These are phyloP conservation scores for Fusarium sororula DNA, from an alignment of 2,329 filamentous ascomycete genomes.

Conservation along the genomic window DNA sequence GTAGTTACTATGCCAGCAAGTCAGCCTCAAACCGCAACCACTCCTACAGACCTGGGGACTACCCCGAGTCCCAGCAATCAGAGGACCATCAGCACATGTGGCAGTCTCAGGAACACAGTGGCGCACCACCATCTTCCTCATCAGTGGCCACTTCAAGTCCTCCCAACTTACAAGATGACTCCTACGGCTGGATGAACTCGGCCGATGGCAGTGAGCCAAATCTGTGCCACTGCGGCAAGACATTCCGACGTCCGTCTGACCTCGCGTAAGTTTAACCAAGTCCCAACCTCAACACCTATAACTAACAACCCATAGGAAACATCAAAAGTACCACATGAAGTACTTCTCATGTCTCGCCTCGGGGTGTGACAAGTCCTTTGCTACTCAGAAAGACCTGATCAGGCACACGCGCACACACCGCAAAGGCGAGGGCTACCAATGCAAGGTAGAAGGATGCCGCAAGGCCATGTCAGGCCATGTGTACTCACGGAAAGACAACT, in stretches of 20 bases:
- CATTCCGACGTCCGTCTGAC: conserved; percentile 41
- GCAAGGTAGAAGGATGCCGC: conserved; percentile 40
- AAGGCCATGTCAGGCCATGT: conserved; percentile 42
- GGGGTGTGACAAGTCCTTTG: conserved; percentile 40
- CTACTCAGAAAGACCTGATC: conserved; percentile 41
- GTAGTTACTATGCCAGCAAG: conserved; percentile 30
- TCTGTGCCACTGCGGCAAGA: conserved; percentile 39
- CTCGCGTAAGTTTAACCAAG: conserved; percentile 33
- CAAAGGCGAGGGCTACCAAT: conserved; percentile 41
- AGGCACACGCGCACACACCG: conserved; percentile 40
- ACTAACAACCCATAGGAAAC: conserved; percentile 33
- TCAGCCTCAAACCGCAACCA: conserved; percentile 22
- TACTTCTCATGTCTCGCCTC: conserved; percentile 41
- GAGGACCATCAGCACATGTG: conserved; percentile 33
- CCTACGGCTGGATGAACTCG: conserved; percentile 19
- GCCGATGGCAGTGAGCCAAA: conserved; percentile 25
- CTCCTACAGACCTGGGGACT: conserved; percentile 22
- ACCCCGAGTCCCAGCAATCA: conserved; percentile 21
- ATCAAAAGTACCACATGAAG: conserved; percentile 44
- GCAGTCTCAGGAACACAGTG: conserved; percentile 26
- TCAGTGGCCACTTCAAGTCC: conserved; percentile 34
- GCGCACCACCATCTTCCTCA: conserved; percentile 31
- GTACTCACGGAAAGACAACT: conserved; percentile 43
- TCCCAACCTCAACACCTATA: background rate
- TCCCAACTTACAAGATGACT: conserved; percentile 35